These are phyloP conservation scores for Prunus persica DNA, from an alignment of 306 rosid genomes.

Conservation along the genomic window Prunus_persica_NCBIv2 NC_034013.1:1447001-1447500, in stretches of 20 bases:
- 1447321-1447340: constrained; percentile 95
- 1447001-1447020: constrained; percentile 66
- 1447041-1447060: constrained; percentile 5
- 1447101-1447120: constrained; percentile 80
- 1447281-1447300: constrained; percentile 99
- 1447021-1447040: constrained; percentile 26
- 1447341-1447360: constrained; percentile 93
- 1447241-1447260: constrained; percentile 94
- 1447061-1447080: constrained; percentile 32
- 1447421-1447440: background rate
- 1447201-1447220: constrained; percentile 97
- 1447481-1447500: constrained; percentile 39
- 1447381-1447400: constrained; percentile 33
- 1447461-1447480: too few relatives aligned
- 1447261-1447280: constrained; percentile 88
- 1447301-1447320: constrained; percentile 97
- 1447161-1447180: constrained; percentile 81
- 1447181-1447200: constrained; percentile 92
- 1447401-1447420: background rate
- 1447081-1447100: constrained; percentile 85
- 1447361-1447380: constrained; percentile 66
- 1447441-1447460: background rate
- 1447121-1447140: background rate
- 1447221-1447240: constrained; percentile 98
- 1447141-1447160: constrained; percentile 15